Evolutionary conservation across 192 early-diverging fungal genomes (phyloP).

Genomic region (Dimargaris xerosporica): DNA sequence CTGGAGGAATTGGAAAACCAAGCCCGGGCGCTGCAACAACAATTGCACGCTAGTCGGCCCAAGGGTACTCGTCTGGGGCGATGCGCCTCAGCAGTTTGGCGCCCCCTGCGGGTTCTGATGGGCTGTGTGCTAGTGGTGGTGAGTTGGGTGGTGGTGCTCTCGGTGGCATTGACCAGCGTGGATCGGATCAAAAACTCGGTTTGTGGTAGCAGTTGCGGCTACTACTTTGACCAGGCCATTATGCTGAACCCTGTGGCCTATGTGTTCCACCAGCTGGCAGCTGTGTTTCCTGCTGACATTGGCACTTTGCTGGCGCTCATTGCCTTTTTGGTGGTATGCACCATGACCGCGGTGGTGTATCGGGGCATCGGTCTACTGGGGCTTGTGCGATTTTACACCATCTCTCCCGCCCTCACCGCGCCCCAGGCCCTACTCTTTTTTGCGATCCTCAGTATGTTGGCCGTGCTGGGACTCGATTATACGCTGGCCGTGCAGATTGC

Average conservation of each 20-base stretch:
- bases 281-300: constrained; percentile 39
- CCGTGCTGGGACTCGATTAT: constrained; percentile 35
- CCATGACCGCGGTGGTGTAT: constrained; percentile 31
- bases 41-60: not conserved
- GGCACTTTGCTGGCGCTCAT: constrained; percentile 33
- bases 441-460: constrained; percentile 31
- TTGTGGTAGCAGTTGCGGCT: constrained; percentile 39
- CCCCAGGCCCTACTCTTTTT: constrained; percentile 43
- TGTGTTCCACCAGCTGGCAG: constrained; percentile 29
- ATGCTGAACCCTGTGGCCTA: constrained; percentile 38
- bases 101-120: not conserved
- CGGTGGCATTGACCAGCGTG: constrained; percentile 20
- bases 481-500: constrained; percentile 36
- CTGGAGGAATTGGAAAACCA: constrained; percentile 2
- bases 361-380: constrained; percentile 42
- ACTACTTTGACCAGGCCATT: constrained; percentile 28
- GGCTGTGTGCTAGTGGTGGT: not conserved
- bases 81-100: not conserved
- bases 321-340: constrained; percentile 35
- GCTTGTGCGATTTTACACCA: constrained; percentile 27
- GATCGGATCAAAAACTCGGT: constrained; percentile 32
- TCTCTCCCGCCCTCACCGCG: constrained; percentile 30
- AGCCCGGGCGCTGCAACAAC: not conserved
- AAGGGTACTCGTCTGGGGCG: not conserved
- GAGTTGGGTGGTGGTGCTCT: constrained; percentile 9